Base-by-base conservation (phyloP, 352 stramenopile species). In the Phytophthora hibernalis region DNA sequence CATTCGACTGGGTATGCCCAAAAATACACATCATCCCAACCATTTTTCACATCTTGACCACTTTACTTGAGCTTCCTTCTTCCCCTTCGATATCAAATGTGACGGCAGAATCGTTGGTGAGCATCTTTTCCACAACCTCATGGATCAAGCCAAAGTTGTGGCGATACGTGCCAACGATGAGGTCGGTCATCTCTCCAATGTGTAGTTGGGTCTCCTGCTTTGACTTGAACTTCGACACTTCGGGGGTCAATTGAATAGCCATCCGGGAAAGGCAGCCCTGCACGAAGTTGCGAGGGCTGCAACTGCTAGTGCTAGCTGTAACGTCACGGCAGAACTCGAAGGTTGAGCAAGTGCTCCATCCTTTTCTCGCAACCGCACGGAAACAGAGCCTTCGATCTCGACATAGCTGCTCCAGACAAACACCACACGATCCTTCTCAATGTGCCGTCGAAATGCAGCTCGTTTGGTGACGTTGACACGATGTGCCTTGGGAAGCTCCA, bases 381-480 rank as follows among this genome's bases (percentile, higher is more conserved):
- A 72, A 1, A 76, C 31, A 0, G 60, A 67, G 18, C 68, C 70
- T 2, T 67, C 54, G 16, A 75, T 79, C 33, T 79, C 50, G 1
- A 82, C 60, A 31, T 68, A 54, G 11, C 58, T 62, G 28, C 44
- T 68, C 66, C 73, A 81, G 10, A 81, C 61, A 16, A 74, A 68
- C 4, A 77, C 53, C n/a, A 78, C 53, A 18, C 66, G 61, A 9
- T 72, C 56, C 5, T 65, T 22, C 40, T 78, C 70, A 13, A 70
- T 44, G n/a, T 67, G 60, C 2, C 70, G 73, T 20, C 60, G 57
- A 20, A 81, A 67, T 22, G 56, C 66, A 9, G 48, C 30, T 24
- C 61, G 42, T 13, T 74, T 74, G 9, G 47, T 76, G 11, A 79
- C 5, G 15, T n/a, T 51, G 15, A 70, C 58, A 5, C 16, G 49